These are phyloP conservation scores for Lecanosticta acicola DNA, from an alignment of 2,329 filamentous ascomycete species.

Conservation along the genomic window DNA sequence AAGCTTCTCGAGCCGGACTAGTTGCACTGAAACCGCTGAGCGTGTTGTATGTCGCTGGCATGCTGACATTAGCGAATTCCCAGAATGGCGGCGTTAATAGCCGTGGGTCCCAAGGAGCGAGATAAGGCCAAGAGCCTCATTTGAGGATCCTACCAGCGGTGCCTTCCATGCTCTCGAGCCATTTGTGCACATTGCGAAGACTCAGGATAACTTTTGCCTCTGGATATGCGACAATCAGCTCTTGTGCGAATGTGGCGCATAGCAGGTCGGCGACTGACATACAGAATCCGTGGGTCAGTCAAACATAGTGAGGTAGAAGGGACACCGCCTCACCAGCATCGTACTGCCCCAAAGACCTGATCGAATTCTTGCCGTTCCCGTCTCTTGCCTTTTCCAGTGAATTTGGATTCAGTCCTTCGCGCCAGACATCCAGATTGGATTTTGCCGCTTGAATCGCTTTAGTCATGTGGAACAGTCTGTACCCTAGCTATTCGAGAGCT, in stretches of 20 bases:
- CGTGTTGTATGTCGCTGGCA: slow-evolving; percentile 7
- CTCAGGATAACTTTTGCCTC: slow-evolving; percentile 23
- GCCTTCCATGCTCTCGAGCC: slow-evolving; percentile 16
- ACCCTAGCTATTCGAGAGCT: slow-evolving; percentile 19
- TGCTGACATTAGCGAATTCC: slow-evolving; percentile 10
- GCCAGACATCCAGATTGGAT: slow-evolving; percentile 15
- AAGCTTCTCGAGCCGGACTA: slow-evolving; percentile 8
- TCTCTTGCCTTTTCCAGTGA: slow-evolving; percentile 10
- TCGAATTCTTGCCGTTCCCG: slow-evolving; percentile 15
- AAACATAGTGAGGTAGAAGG: no score
- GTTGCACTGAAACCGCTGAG: slow-evolving; percentile 8
- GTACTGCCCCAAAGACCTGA: slow-evolving; percentile 10
- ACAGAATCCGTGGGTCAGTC: no score
- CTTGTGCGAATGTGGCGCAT: slow-evolving; percentile 9
- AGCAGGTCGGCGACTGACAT: slow-evolving; percentile 23
- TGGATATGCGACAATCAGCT: slow-evolving; percentile 29
- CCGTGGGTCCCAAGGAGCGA: slow-evolving; percentile 12
- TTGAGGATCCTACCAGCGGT: slow-evolving; percentile 8
- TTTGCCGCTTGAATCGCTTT: slow-evolving; percentile 14
- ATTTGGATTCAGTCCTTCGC: slow-evolving; percentile 18
- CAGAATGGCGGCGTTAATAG: slow-evolving; percentile 10
- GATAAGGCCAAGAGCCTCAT: slow-evolving; percentile 11
- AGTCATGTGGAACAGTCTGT: slow-evolving; percentile 21
- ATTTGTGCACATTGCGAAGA: slow-evolving; percentile 24
- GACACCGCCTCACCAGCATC: no score